Conservation (phyloP, 2,329 filamentous ascomycete species). For the Penicillium glabrum region DNA sequence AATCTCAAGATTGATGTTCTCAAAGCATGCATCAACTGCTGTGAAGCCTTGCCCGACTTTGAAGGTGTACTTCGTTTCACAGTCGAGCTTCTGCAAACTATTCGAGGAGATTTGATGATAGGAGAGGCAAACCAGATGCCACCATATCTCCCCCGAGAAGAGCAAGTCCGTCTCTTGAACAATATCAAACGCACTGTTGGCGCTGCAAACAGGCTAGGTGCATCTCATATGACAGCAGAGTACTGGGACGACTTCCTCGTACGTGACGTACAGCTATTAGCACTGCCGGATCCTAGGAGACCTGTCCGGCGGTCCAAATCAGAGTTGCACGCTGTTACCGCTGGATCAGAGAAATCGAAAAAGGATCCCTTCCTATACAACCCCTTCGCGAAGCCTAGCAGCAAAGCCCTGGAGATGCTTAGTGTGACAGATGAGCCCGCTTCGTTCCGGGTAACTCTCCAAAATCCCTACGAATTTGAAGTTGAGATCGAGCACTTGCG, state of each 20-base stretch:
- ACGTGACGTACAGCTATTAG: constrained; percentile 70
- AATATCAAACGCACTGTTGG: constrained; percentile 83
- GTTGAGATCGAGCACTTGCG: constrained; percentile 81
- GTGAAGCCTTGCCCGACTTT: constrained; percentile 90
- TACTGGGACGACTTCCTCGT: constrained; percentile 98
- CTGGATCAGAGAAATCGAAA: constrained; percentile 39
- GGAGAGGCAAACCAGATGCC: constrained; percentile 66
- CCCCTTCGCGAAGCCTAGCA: constrained; percentile 73
- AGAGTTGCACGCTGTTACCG: constrained; percentile 49
- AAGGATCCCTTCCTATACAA: constrained; percentile 92
- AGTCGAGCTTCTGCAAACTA: constrained; percentile 76
- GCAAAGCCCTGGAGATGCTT: constrained; percentile 60
- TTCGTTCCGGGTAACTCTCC: constrained; percentile 77
- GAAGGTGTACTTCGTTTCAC: constrained; percentile 86
- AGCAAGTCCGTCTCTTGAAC: constrained; percentile 78
- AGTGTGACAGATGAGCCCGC: constrained; percentile 77
- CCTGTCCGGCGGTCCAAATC: constrained; percentile 64
- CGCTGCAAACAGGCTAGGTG: constrained; percentile 72
- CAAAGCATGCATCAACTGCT: constrained; percentile 87
- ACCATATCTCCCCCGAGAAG: constrained; percentile 72
- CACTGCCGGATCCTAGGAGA: constrained; percentile 58
- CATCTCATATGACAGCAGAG: constrained; percentile 69
- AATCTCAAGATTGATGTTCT: constrained; percentile 83
- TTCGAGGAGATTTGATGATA: constrained; percentile 72
- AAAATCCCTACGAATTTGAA: constrained; percentile 93